These are phyloP conservation scores for Calonectria multiphialidica DNA, from an alignment of 2,329 filamentous ascomycete species.

Conservation along the genomic window DNA sequence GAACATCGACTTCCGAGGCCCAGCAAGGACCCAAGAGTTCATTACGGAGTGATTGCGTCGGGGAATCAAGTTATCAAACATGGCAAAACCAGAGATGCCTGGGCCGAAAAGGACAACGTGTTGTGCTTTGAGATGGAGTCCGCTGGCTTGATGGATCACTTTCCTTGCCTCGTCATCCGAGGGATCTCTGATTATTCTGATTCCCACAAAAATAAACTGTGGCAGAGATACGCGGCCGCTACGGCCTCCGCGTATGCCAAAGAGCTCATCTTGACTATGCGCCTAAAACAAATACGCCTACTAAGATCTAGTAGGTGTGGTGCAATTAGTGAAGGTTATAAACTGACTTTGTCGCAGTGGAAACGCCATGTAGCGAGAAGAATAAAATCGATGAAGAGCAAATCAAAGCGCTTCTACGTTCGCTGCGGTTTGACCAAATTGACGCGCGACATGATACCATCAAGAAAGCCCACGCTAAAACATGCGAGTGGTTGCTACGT, in stretches of 20 bases:
- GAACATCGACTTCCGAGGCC: not conserved
- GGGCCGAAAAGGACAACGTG: not conserved
- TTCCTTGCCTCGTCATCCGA: not conserved
- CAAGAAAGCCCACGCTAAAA: constrained; percentile 51
- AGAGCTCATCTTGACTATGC: not conserved
- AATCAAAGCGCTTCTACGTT: constrained; percentile 37
- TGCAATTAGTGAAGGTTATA: not conserved
- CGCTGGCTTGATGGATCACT: not conserved
- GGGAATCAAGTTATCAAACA: not conserved
- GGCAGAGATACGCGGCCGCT: not conserved
- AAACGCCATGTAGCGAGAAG: not conserved
- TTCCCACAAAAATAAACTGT: not conserved
- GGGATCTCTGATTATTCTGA: not conserved
- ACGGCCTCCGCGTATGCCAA: not conserved
- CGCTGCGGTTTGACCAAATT: constrained; percentile 52
- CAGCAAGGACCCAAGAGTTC: not conserved
- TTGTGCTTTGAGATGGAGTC: not conserved
- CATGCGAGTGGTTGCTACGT: constrained; percentile 56
- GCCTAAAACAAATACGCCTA: not conserved
- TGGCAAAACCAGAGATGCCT: not conserved
- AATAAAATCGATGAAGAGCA: not conserved
- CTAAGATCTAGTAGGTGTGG: not conserved
- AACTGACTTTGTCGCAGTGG: not conserved
- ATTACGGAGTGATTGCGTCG: not conserved
- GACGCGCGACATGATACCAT: constrained; percentile 52